Conservation (phyloP, 257 asterid species). For the Ballota nigra region DNA sequence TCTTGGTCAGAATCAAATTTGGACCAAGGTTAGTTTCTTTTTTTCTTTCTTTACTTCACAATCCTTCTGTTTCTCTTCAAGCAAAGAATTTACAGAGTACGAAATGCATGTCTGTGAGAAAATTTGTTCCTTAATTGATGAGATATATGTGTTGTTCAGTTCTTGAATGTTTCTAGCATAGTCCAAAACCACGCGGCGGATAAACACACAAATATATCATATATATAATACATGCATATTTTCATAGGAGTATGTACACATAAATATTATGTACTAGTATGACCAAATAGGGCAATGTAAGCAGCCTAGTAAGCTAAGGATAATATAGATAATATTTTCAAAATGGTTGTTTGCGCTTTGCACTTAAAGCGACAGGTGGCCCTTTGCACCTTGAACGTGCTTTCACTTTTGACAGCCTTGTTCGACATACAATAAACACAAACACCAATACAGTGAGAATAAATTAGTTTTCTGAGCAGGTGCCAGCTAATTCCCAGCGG, state of each 20-base stretch:
- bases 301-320: not conserved
- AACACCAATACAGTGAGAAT: conserved; percentile 6
- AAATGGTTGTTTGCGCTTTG: not conserved
- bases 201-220: not conserved
- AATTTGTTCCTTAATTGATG: not conserved
- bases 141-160: not conserved
- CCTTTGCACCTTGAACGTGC: not conserved
- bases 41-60: not conserved
- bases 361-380: not conserved
- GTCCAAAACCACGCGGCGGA: not conserved
- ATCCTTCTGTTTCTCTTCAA: not conserved
- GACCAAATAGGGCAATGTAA: not conserved
- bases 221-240: too few relatives aligned
- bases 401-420: not conserved
- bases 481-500: conserved; percentile 8
- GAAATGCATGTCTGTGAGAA: not conserved
- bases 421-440: conserved; percentile 8
- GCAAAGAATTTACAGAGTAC: not conserved
- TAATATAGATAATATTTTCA: not conserved
- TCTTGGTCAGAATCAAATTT: not conserved
- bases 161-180: not conserved
- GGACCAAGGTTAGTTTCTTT: not conserved
- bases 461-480: conserved; percentile 11
- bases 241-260: not conserved
- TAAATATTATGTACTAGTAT: not conserved